Evolutionary conservation across 495 filamentous ascomycete species (phyloP), one percentile per base, ranked within the genome.

Genomic region (Penicilliopsis zonata): DNA sequence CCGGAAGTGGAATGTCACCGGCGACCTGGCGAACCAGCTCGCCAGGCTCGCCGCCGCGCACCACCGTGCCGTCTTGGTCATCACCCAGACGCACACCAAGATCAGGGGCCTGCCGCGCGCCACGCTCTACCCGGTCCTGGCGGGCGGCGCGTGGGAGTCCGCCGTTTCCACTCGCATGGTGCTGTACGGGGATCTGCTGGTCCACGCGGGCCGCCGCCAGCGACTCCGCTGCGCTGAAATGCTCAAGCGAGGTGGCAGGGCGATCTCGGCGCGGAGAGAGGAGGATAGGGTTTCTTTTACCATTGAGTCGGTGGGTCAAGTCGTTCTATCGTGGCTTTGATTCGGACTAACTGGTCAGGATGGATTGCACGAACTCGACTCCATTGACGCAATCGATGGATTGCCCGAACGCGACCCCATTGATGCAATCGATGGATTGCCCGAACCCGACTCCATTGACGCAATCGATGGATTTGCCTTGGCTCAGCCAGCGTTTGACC

Each of bases 41-140:
- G 55, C 70, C 22, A 78, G 75, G 39, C 65, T 90, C 1, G 84
- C 86, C 1, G 68, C 70, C 25, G 63, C 74, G 9, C 67, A 67
- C 33, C 63, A 76, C 37, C 47, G 86, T 19, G 80, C 82, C 9
- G 53, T 88, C 18, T 52, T 88, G 8, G 47, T 83, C 6, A 65
- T 82, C 30, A 81, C 73, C 22, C 81, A 87, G 45, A 76, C 70
- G 13, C 74, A 73, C 14, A 86, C 81, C 10, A 78, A 73, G 42
- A 70, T 85, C 42, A 70, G 62, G 22, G 68, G 68, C 2, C 53
- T 55, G 31, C 41, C 50, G 10, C 42, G 54, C 4, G 76, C 82
- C 9, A 69, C 76, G n/a, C 62, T 93, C n/a, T 59, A 72, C 33
- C 82, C 85, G 3, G 68, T 78, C 17, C 54, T 90, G 36, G 76